A percentile compares a stretch with the other conserved stretches of the same genome.
Conservation (phyloP, 23 red algal species). For the Cyanidiococcus yangmingshanensis region DNA sequence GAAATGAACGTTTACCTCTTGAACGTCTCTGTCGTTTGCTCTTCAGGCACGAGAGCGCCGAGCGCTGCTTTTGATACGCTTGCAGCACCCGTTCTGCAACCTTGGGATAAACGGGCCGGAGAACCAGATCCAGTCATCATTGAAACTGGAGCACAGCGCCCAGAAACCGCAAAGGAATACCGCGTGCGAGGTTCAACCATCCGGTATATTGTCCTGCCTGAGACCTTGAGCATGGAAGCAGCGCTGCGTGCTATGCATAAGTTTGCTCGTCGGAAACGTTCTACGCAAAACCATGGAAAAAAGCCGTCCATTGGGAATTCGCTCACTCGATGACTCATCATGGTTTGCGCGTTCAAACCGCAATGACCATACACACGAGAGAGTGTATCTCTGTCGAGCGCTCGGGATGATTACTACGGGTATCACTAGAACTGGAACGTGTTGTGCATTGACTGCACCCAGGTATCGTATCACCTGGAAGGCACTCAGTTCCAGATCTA, state of each 20-base stretch:
- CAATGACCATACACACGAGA: too few relatives aligned
- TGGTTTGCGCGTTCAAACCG: too few relatives aligned
- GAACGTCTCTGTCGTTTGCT: not conserved
- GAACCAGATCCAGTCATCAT: not conserved
- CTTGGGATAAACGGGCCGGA: not conserved
- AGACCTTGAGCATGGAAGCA: not conserved
- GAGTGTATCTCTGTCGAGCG: too few relatives aligned
- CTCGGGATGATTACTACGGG: too few relatives aligned
- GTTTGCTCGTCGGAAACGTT: not conserved
- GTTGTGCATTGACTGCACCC: too few relatives aligned
- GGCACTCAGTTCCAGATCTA: too few relatives aligned
- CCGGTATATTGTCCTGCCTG: constrained; percentile 11
- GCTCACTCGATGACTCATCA: too few relatives aligned
- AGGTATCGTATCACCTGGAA: too few relatives aligned
- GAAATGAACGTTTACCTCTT: constrained; percentile 5
- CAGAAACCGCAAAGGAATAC: not conserved
- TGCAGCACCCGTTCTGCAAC: not conserved
- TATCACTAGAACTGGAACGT: too few relatives aligned
- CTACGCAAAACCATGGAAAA: too few relatives aligned
- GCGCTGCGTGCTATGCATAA: not conserved
- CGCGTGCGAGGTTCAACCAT: not conserved
- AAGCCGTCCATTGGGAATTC: too few relatives aligned
- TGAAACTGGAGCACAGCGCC: not conserved
- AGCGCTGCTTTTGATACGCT: not conserved
- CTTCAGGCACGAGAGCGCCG: not conserved